A percentile compares a stretch with the other conserved stretches of the same genome.
These are phyloP conservation scores for Amanita muscaria DNA, from an alignment of 768 basidiomycete genomes.

Conservation along the genomic window DNA sequence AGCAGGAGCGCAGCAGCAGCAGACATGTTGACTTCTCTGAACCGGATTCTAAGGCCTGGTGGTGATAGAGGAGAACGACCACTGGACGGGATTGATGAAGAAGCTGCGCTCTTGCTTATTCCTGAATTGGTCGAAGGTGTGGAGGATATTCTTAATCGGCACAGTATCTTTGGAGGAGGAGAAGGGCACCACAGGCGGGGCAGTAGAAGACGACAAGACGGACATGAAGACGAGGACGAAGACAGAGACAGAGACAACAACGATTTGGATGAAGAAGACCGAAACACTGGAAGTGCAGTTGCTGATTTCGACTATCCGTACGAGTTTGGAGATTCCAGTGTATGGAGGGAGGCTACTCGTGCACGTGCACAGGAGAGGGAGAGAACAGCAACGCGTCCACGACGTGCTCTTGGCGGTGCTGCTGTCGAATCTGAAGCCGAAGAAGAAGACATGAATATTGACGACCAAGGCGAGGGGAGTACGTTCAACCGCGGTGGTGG, in stretches of 20 bases:
- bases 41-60: neutral
- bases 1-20: neutral
- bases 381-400: too few relatives aligned
- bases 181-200: neutral
- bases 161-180: constrained; percentile 11
- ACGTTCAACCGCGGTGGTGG: constrained; percentile 4
- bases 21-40: neutral
- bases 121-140: constrained; percentile 5
- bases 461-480: neutral
- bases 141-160: constrained; percentile 2
- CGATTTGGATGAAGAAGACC: constrained; percentile 8
- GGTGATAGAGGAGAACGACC: constrained; percentile 3
- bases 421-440: neutral
- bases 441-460: constrained; percentile 6
- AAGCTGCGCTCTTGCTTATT: constrained; percentile 19
- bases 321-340: constrained; percentile 7
- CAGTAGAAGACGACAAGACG: constrained; percentile 7
- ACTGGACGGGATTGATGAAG: constrained; percentile 20
- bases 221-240: constrained; percentile 9
- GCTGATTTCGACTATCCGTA: constrained; percentile 10
- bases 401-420: neutral
- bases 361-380: neutral
- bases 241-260: constrained; percentile 10
- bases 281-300: constrained; percentile 5
- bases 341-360: constrained; percentile 3